Evolutionary conservation across 768 basidiomycete genomes (phyloP).

Genomic region (Russula brevipes): DNA sequence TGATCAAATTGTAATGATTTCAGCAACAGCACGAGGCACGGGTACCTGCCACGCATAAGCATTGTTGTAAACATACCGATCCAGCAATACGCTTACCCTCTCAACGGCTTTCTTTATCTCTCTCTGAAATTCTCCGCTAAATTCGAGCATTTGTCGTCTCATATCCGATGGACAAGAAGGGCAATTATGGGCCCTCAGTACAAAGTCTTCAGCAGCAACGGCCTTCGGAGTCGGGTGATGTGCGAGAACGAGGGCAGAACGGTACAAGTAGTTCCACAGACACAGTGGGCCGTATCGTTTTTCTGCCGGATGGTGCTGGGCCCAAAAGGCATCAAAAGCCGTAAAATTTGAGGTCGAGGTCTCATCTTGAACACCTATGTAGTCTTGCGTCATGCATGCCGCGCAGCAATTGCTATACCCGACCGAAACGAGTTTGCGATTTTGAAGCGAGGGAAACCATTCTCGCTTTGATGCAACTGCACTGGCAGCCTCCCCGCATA

Average conservation of each 20-base stretch:
- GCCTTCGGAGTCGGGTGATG: neutral
- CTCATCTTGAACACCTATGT: too few relatives aligned
- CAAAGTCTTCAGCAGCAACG: neutral
- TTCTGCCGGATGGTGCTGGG: neutral
- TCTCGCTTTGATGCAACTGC: neutral
- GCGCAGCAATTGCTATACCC: neutral
- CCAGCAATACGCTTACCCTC: neutral
- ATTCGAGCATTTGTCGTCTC: neutral
- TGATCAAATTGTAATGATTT: neutral
- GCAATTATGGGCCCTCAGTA: neutral
- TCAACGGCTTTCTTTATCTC: neutral
- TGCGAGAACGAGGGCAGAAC: neutral
- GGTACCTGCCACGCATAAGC: conserved; percentile 1
- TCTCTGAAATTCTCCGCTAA: neutral
- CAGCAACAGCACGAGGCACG: neutral
- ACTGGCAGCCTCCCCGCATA: conserved; percentile 4
- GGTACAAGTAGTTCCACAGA: neutral
- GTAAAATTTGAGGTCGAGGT: neutral
- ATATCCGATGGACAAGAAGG: neutral
- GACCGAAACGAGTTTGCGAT: neutral
- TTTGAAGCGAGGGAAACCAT: neutral
- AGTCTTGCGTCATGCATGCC: neutral
- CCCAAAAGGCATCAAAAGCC: too few relatives aligned
- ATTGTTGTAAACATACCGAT: neutral
- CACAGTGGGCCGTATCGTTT: neutral